Conservation (phyloP, 805 yeast genomes). For the Jamesozyma spencerorum region DNA sequence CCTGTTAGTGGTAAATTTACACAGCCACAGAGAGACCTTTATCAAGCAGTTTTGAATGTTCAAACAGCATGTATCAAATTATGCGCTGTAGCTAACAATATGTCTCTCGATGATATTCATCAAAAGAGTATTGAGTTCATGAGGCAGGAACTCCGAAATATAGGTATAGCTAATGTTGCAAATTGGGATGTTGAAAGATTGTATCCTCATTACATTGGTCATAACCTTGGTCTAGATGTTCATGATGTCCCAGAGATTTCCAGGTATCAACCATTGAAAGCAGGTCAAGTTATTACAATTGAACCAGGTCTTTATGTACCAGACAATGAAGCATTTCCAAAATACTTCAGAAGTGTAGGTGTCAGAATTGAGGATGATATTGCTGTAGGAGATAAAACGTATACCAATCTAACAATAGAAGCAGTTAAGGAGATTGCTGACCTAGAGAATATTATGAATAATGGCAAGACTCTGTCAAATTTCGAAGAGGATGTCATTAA, state of each 20-base stretch:
- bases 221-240: constrained; percentile 85
- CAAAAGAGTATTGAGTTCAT: constrained; percentile 51
- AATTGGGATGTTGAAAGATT: constrained; percentile 45
- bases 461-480: constrained; percentile 46
- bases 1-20: constrained; percentile 72
- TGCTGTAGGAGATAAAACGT: constrained; percentile 56
- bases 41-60: constrained; percentile 79
- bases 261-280: constrained; percentile 41
- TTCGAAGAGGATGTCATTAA: constrained; percentile 35
- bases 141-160: constrained; percentile 55
- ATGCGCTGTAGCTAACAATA: constrained; percentile 45
- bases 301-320: constrained; percentile 97
- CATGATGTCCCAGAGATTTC: constrained; percentile 70
- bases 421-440: constrained; percentile 83
- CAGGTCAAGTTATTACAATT: constrained; percentile 81
- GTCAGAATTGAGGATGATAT: constrained; percentile 92
- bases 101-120: constrained; percentile 69
- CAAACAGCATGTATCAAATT: constrained; percentile 67
- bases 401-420: constrained; percentile 61
- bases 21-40: constrained; percentile 73
- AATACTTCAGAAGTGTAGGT: constrained; percentile 77
- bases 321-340: constrained; percentile 57
- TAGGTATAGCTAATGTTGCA: constrained; percentile 53
- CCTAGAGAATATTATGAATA: constrained; percentile 56
- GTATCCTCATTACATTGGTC: constrained; percentile 95